Percentiles rank a stretch among this genome's conserved stretches.
Conservation (phyloP, 768 basidiomycete genomes). For the Lactifluus hygrophoroides region DNA sequence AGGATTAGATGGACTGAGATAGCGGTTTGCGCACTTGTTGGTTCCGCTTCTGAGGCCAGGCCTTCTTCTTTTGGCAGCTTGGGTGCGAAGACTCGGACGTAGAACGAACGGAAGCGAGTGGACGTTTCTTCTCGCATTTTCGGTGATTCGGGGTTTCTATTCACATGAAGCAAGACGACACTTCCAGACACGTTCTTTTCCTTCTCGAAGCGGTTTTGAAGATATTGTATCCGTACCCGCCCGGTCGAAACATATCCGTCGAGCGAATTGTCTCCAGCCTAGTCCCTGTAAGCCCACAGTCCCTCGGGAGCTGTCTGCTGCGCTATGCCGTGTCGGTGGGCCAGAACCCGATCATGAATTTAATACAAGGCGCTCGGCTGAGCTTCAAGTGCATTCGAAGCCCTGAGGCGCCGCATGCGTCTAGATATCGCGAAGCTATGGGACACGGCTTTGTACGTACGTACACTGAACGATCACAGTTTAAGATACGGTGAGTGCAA, state of each 20-base stretch:
- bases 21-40: neutral
- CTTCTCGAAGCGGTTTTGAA: neutral
- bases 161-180: neutral
- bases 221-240: neutral
- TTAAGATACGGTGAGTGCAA: neutral
- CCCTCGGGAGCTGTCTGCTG: neutral
- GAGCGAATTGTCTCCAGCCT: neutral
- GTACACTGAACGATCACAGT: neutral
- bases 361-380: neutral
- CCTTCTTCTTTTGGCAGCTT: neutral
- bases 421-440: neutral
- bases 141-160: neutral
- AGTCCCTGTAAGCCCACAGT: neutral
- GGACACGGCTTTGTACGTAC: neutral
- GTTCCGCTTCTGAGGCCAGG: neutral
- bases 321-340: neutral
- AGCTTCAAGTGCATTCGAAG: neutral
- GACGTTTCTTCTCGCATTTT: neutral
- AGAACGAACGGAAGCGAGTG: neutral
- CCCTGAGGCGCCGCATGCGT: neutral
- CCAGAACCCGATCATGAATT: neutral
- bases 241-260: neutral
- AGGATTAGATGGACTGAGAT: neutral
- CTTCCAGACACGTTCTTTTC: neutral
- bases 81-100: neutral